phyloP scores from a whole-genome alignment of 2,329 filamentous ascomycete species.

The Podosphaera aphanis region DNA sequence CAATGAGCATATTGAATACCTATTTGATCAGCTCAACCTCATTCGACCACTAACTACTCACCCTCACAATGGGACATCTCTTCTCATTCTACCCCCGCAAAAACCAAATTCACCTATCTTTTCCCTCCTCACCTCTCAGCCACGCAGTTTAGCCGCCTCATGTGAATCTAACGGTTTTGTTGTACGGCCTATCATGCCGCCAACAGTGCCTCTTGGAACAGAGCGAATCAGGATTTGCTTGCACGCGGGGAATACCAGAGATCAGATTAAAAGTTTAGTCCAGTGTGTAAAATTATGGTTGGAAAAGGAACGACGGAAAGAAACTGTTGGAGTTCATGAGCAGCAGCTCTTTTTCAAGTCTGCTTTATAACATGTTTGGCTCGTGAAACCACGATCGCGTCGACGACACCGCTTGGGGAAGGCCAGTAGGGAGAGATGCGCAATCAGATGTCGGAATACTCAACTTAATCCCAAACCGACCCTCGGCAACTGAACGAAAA shows the following conservation, averaged over 20 bases:
- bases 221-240: slow-evolving; percentile 44
- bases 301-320: background rate
- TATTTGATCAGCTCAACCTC: slow-evolving; percentile 21
- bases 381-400: too few species aligned
- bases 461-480: too few species aligned
- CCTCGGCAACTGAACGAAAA: too few species aligned
- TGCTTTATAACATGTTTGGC: too few species aligned
- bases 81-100: slow-evolving; percentile 10
- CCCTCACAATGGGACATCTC: background rate
- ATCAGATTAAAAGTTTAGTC: slow-evolving; percentile 29
- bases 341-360: too few species aligned
- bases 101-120: slow-evolving; percentile 38
- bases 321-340: too few species aligned
- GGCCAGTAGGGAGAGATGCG: too few species aligned
- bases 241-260: slow-evolving; percentile 38
- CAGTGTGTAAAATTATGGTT: slow-evolving; percentile 10
- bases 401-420: too few species aligned
- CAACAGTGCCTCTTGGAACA: slow-evolving; percentile 38
- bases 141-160: slow-evolving; percentile 31
- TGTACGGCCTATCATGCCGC: slow-evolving; percentile 42
- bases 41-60: slow-evolving; percentile 11
- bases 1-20: slow-evolving; percentile 21
- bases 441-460: too few species aligned
- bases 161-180: slow-evolving; percentile 36
- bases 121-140: slow-evolving; percentile 31